Base-by-base conservation (phyloP, 176 grass and related monocot genomes). In the Puya raimondii region DNA sequence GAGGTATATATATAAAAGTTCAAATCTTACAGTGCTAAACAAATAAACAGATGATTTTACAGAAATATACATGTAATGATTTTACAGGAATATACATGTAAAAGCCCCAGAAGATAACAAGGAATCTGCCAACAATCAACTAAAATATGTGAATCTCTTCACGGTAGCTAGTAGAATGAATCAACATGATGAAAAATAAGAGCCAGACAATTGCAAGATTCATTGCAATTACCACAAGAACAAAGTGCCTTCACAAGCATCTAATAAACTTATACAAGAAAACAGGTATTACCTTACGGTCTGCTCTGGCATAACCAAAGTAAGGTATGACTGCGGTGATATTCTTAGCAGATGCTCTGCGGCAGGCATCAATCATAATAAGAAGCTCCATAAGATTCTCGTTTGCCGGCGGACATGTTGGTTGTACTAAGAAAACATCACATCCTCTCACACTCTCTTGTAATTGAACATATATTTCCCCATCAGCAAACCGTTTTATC, bases 311-410 rank as follows among this genome's bases (percentile, higher is more conserved):
- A 79, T 97, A 97, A 81, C 93, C 93, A 72, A 97, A 97, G 83
- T 97, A 97, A 78, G 93, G 89, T 78, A 97, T 92, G 48, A 97
- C 93, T 68, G 89, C 93, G 26, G 93, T 97, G 47, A 97, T 97
- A 80, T 83, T 97, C 80, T 92, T 97, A 56, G 93, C 93, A 70
- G 93, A 97, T 72, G 93, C 93, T 81, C 93, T 91, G 47, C 93
- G 76, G 79, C 93, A 97, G n/a, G 93, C 89, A 79, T 97, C 93
- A 50, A 97, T 92, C 89, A 92, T 97, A 74, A 97, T 72, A 21
- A 92, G 73, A 74, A 97, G 93, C 80, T 92, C 93, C 89, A 97
- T 92, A 70, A 97, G 86, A 92, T 97, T 97, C 81, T 97, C 93
- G 54, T 97, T 97, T 83, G 89, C 89, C 17, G 93, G 93, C 63